These are phyloP conservation scores for Ephemerocybe angulata DNA, from an alignment of 768 basidiomycete genomes.

Conservation along the genomic window DNA sequence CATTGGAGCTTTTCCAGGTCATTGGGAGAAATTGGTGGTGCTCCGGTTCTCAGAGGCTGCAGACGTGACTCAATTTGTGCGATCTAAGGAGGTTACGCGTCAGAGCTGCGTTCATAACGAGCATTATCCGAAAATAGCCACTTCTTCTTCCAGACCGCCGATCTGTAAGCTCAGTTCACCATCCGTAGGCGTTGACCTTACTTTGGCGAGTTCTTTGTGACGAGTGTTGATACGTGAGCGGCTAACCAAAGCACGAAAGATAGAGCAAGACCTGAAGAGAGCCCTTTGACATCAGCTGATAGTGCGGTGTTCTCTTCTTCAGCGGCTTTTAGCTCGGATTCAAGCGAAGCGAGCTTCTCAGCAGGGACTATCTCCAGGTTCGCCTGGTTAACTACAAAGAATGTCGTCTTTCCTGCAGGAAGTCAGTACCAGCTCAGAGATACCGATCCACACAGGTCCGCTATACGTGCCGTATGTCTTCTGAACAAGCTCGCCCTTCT, in stretches of 20 bases:
- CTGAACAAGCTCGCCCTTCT: conserved; percentile 76
- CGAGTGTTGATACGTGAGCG: no score
- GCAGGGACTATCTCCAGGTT: conserved; percentile 62
- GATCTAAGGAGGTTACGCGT: conserved; percentile 37
- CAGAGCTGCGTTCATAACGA: conserved; percentile 2
- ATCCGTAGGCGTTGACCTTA: conserved; percentile 68
- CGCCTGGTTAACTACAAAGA: conserved; percentile 84
- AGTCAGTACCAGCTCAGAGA: conserved; percentile 14
- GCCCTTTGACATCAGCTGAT: conserved; percentile 46
- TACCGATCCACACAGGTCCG: not conserved
- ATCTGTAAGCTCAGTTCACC: conserved; percentile 57
- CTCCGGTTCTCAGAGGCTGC: conserved; percentile 62
- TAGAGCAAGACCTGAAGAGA: conserved; percentile 12
- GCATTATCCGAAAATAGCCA: conserved; percentile 24
- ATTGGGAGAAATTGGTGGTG: conserved; percentile 63
- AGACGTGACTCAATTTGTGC: conserved; percentile 46
- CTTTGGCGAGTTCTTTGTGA: conserved; percentile 65
- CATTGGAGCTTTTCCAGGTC: conserved; percentile 65
- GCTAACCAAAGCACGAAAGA: conserved; percentile 7
- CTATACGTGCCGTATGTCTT: conserved; percentile 70
- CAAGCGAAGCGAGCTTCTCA: conserved; percentile 57
- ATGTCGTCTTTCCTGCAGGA: conserved; percentile 69
- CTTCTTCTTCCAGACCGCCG: conserved; percentile 46
- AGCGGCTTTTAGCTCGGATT: conserved; percentile 51
- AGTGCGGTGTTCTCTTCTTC: conserved; percentile 59